Conservation (phyloP, 2,329 filamentous ascomycete genomes). For the Fonsecaea pedrosoi region DNA sequence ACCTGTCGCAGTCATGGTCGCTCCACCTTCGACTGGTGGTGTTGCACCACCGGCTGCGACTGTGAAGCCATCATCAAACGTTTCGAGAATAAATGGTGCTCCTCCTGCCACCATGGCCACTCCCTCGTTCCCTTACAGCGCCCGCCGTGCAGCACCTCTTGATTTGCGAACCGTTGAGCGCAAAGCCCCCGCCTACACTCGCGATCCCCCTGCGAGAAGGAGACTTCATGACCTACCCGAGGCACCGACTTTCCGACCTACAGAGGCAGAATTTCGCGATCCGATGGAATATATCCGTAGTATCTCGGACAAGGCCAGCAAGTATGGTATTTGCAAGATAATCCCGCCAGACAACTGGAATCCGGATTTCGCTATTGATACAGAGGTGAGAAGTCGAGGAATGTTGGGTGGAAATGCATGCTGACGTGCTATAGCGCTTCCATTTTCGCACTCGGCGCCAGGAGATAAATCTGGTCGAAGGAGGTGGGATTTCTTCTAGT, state of each 20-base stretch:
- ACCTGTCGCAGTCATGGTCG: slow-evolving; percentile 50
- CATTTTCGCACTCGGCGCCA: slow-evolving; percentile 96
- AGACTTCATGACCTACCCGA: slow-evolving; percentile 86
- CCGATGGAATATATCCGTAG: slow-evolving; percentile 93
- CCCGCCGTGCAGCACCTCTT: slow-evolving; percentile 70
- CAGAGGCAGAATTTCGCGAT: slow-evolving; percentile 91
- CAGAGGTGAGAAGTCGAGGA: slow-evolving; percentile 71
- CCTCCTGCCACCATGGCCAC: slow-evolving; percentile 54
- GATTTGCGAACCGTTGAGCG: slow-evolving; percentile 91
- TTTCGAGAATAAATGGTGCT: slow-evolving; percentile 50
- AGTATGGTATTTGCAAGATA: slow-evolving; percentile 94
- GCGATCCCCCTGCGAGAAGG: slow-evolving; percentile 76
- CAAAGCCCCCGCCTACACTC: slow-evolving; percentile 78
- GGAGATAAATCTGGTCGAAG: slow-evolving; percentile 96
- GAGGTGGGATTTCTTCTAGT: slow-evolving; percentile 68
- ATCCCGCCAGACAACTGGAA: slow-evolving; percentile 94
- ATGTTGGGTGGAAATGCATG: not conserved
- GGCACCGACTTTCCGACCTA: slow-evolving; percentile 88
- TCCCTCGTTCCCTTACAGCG: slow-evolving; percentile 65
- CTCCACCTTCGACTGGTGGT: slow-evolving; percentile 52
- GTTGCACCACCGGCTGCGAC: slow-evolving; percentile 36
- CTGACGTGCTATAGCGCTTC: slow-evolving; percentile 70
- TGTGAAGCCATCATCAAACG: slow-evolving; percentile 35
- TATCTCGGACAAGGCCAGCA: slow-evolving; percentile 81
- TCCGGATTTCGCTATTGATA: slow-evolving; percentile 93